These are phyloP conservation scores for Rhodosporidiobolus sp. DNA, from an alignment of 768 basidiomycete species.

Conservation along the genomic window DNA sequence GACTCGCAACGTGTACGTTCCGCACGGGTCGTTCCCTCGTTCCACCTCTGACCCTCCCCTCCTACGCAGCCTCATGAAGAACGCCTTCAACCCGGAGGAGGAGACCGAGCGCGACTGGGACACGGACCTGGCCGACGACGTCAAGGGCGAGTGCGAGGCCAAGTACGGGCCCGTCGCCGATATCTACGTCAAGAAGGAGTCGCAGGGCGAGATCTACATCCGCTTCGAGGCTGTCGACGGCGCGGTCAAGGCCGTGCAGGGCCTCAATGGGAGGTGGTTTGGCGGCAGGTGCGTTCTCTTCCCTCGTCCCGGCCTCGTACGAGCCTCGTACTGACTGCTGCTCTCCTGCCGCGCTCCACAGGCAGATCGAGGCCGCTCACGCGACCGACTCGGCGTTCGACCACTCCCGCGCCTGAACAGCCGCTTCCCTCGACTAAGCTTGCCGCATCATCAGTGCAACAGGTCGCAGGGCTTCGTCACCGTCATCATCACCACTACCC, in stretches of 20 bases:
- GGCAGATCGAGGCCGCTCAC: conserved; percentile 34
- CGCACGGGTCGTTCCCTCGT: neutral
- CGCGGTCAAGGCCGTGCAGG: conserved; percentile 78
- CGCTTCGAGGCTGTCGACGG: conserved; percentile 77
- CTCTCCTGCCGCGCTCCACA: neutral
- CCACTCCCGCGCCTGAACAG: too few relatives aligned
- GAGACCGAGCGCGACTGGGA: conserved; percentile 98
- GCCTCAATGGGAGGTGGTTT: conserved; percentile 95
- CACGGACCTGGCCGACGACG: conserved; percentile 90
- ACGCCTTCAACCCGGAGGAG: conserved; percentile 97
- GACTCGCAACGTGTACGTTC: conserved; percentile 42
- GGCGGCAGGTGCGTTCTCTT: conserved; percentile 38
- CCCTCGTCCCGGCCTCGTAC: conserved; percentile 20
- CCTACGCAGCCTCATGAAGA: conserved; percentile 73
- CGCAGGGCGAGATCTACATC: conserved; percentile 95
- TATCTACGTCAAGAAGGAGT: conserved; percentile 91
- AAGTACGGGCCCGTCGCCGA: conserved; percentile 84
- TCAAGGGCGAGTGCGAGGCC: conserved; percentile 84
- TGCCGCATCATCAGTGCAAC: too few relatives aligned
- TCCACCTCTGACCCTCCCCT: neutral
- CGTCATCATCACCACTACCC: too few relatives aligned
- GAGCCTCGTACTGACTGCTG: conserved; percentile 22
- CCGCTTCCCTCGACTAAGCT: too few relatives aligned
- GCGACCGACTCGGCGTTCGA: conserved; percentile 37
- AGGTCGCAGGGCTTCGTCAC: too few relatives aligned